Evolutionary conservation across 768 basidiomycete genomes (phyloP), one percentile per base, ranked within the genome.

Genomic region (Leccinellum rugosiceps): DNA sequence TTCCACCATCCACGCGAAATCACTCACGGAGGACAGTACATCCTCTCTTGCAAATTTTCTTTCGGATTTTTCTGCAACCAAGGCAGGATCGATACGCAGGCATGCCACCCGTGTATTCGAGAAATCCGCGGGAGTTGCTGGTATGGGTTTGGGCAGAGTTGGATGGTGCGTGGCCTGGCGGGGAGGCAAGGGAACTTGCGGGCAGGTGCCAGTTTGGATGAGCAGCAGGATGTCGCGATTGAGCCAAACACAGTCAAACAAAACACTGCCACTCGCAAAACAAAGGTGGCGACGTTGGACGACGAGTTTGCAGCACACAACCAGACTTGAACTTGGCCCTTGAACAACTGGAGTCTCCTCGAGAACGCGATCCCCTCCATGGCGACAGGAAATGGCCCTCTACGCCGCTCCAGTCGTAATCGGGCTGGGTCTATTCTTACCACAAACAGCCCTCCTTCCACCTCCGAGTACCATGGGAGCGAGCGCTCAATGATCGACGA

Each of bases 401-500:
- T 62, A 7, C 71, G 72, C 13, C 72, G 70, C 58, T 73, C 72
- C 1, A 25, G 50, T 53, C 65, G 68, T 30, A 10, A 52, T 55
- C 63, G 65, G 13, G 60, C 63, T 4, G 61, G 65, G 26, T 70
- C 65, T 5, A 28, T 65, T 58, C 50, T 38, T 13, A 68, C 62
- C 1, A 63, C 67, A 38, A 70, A 58, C 34, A 71, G 66, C 53
- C 61, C 60, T 2, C 46, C 71, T 14, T 72, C 71, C 31, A 63
- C 71, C 46, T 72, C 71, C 50, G 71, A 72, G 47, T 72, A 72
- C 55, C 67, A 69, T 31, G 71, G 55, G 43, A 72, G 72, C 59
- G 72, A 74, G 50, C 70, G 66, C 68, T 73, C 72, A 26, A 21
- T 58, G 57, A 60, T 67, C 46, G 71, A 72, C 52, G 71, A 74